These are phyloP conservation scores for Rusavskia elegans DNA, from an alignment of 495 filamentous ascomycete genomes.

Conservation along the genomic window DNA sequence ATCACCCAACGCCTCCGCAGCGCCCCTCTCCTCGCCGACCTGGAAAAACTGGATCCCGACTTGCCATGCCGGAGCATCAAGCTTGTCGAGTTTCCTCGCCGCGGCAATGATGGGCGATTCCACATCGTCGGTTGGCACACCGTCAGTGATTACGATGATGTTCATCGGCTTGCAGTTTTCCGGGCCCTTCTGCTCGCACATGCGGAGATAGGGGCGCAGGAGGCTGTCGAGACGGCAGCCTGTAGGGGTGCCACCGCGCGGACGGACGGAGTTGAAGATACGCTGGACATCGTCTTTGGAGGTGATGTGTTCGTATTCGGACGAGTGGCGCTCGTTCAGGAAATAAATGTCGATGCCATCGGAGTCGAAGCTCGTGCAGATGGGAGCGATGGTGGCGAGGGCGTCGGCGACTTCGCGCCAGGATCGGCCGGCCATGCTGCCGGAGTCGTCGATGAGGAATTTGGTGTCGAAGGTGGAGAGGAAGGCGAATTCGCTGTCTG, in stretches of 20 bases:
- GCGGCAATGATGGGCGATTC: slow-evolving; percentile 51
- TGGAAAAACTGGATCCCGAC: slow-evolving; percentile 96
- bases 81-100: slow-evolving; percentile 54
- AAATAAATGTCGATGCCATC: slow-evolving; percentile 96
- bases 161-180: slow-evolving; percentile 66
- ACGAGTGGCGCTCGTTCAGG: slow-evolving; percentile 42
- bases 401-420: slow-evolving; percentile 67
- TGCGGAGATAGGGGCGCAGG: slow-evolving; percentile 50
- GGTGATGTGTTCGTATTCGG: slow-evolving; percentile 42
- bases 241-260: slow-evolving; percentile 56
- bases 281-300: slow-evolving; percentile 33
- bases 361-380: slow-evolving; percentile 66
- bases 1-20: slow-evolving; percentile 46
- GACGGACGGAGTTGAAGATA: slow-evolving; percentile 52
- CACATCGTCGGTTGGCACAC: slow-evolving; percentile 66
- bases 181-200: slow-evolving; percentile 22
- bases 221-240: slow-evolving; percentile 59
- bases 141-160: slow-evolving; percentile 89
- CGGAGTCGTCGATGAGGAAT: slow-evolving; percentile 87
- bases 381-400: slow-evolving; percentile 61
- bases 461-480: slow-evolving; percentile 78
- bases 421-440: slow-evolving; percentile 62
- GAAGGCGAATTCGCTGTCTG: slow-evolving; percentile 64
- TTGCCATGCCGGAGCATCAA: slow-evolving; percentile 67
- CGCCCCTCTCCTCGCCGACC: slow-evolving; percentile 59